Evolutionary conservation across 164 flowering plant species (phyloP).

Genomic region (Magnolia changhungtana): DNA sequence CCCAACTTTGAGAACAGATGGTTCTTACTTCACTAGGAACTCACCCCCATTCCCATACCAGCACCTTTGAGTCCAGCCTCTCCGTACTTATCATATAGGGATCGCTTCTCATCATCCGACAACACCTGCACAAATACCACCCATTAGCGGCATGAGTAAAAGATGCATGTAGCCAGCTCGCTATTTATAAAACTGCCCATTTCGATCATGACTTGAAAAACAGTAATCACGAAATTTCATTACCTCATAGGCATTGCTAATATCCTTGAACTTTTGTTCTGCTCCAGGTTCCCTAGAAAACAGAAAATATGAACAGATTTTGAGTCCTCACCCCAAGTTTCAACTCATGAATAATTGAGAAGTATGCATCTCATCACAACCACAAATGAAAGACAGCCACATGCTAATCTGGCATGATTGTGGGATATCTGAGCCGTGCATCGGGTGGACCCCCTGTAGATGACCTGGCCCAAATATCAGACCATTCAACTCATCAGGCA

Average conservation of each 20-base stretch:
- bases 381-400: background rate
- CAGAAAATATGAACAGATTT: background rate
- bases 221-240: background rate
- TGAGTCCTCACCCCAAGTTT: background rate
- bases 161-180: background rate
- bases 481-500: background rate
- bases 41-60: conserved; percentile 89
- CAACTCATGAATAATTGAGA: background rate
- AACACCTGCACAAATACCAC: conserved; percentile 51
- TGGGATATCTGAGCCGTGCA: background rate
- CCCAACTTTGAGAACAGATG: no score
- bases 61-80: conserved; percentile 95
- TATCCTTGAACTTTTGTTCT: conserved; percentile 87
- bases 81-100: conserved; percentile 90
- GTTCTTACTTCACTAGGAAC: conserved; percentile 19
- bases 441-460: background rate
- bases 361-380: background rate
- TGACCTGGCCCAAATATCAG: background rate
- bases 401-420: background rate
- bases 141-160: background rate
- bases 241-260: conserved; percentile 98
- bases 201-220: background rate
- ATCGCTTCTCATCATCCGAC: conserved; percentile 94
- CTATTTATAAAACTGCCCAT: conserved; percentile 1
- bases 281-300: conserved; percentile 80